Evolutionary conservation across 225 moss, liverwort and hornwort genomes (phyloP), one percentile per base, ranked within the genome.

Genomic region (Physcomitrium patens): DNA sequence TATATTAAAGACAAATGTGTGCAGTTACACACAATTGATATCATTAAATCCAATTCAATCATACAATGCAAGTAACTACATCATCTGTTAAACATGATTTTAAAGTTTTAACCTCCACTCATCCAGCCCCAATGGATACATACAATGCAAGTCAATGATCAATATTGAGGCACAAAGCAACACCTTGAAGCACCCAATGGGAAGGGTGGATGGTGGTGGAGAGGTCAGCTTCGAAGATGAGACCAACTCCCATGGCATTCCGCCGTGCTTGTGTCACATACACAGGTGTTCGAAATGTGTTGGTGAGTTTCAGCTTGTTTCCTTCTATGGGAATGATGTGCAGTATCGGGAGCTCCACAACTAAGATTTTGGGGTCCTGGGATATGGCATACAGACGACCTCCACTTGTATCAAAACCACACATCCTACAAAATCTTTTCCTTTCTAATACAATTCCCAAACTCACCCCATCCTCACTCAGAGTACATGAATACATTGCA

Each of bases 201-300:
- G 94, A 94, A 7, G 92, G 89, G 78, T 96, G 94, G 5, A 85
- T 68, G 53, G 84, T 91, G 55, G 94, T 94, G 47, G 94, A 91
- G 68, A 96, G 80, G 62, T 94, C 89, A 2, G 94, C 96, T 82
- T 96, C 96, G 74, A 96, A 96, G 62, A 94, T 90, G 43, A 96
- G 79, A 27, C 94, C 96, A 55, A 94, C 92, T 20, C 92, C 96
- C 94, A 96, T 96, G 26, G 96, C 94, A 72, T 94, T 96, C 5
- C 89, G 82, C 9, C 94, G 86, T 20, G 94, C 94, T 86, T 96
- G 94, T 53, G 94, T 96, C 0, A 96, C 91, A 54, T 96, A 96
- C 59, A 94, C 88, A 12, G 90, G 96, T 7, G 94, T 96, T 41
- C 90, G 80, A 62, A 94, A 92, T 65, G 96, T 94, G 56, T 96